Evolutionary conservation across 176 grass and related monocot genomes (phyloP).

Genomic region (Saccharum spontaneum): DNA sequence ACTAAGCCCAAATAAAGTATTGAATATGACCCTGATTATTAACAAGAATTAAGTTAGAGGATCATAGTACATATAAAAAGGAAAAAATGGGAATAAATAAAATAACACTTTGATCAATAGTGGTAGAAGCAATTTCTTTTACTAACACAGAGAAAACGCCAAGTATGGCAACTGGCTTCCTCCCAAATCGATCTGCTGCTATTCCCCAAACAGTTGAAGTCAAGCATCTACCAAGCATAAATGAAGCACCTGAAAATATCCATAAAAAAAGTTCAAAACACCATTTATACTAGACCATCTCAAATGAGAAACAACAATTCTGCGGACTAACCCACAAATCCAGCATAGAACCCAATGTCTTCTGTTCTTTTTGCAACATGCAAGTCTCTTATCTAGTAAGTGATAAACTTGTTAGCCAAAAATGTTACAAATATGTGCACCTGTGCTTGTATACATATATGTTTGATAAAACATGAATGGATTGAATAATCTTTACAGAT

Average conservation of each 20-base stretch:
- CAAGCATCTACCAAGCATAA: slow-evolving; percentile 93
- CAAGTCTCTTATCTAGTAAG: slow-evolving; percentile 85
- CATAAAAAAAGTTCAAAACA: slow-evolving; percentile 1
- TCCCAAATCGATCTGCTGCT: slow-evolving; percentile 73
- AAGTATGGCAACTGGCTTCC: slow-evolving; percentile 81
- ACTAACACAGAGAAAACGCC: slow-evolving; percentile 87
- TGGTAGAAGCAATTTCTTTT: not conserved
- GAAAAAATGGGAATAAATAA: too few species aligned
- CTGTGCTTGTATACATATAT: too few species aligned
- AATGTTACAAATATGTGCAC: not conserved
- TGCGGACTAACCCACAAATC: slow-evolving; percentile 73
- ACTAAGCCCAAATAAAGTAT: slow-evolving; percentile 89
- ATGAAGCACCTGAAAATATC: slow-evolving; percentile 75
- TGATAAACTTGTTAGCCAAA: not conserved
- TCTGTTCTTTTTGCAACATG: slow-evolving; percentile 84
- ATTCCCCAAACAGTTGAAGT: slow-evolving; percentile 88
- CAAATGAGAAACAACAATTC: not conserved
- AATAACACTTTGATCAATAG: not conserved
- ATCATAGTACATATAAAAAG: too few species aligned
- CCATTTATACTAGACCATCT: not conserved
- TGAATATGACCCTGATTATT: slow-evolving; percentile 74
- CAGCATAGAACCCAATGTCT: slow-evolving; percentile 98
- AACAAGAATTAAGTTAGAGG: slow-evolving; percentile 21
- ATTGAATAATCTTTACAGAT: too few species aligned
- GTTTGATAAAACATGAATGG: too few species aligned